A percentile compares a stretch with the other conserved stretches of the same genome.
Conservation (phyloP, 1,284 basidiomycete species). For the Sanguinoderma infundibulare region DNA sequence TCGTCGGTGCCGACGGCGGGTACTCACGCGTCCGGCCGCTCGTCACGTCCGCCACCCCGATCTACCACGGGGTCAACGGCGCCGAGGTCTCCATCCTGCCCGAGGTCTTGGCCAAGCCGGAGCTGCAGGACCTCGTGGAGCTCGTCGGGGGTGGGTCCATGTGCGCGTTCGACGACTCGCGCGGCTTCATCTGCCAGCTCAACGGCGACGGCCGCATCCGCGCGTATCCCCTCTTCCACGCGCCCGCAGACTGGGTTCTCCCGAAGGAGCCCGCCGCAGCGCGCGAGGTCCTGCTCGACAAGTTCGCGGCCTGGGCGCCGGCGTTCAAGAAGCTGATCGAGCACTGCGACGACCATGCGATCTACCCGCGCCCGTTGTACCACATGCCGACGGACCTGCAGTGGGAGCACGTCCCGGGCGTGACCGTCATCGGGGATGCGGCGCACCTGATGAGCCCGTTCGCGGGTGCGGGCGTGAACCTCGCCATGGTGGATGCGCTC, state of each 20-base stretch:
- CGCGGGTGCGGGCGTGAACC: slow-evolving; percentile 50
- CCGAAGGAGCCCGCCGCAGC: neutral
- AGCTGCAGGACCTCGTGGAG: neutral
- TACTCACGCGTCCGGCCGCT: slow-evolving; percentile 1
- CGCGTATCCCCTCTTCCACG: neutral
- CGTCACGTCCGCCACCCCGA: neutral
- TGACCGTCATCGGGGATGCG: slow-evolving; percentile 46
- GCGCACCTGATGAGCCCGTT: slow-evolving; percentile 54
- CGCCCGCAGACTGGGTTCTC: neutral
- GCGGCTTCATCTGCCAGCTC: neutral
- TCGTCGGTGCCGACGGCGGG: slow-evolving; percentile 1
- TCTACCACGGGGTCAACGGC: neutral
- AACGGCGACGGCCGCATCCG: slow-evolving; percentile 1
- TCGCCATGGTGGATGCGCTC: slow-evolving; percentile 35
- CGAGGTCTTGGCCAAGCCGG: neutral
- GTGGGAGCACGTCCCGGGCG: slow-evolving; percentile 15
- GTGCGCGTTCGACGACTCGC: neutral
- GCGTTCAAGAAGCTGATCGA: neutral
- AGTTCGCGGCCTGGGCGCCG: neutral
- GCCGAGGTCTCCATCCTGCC: neutral
- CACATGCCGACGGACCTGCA: slow-evolving; percentile 13
- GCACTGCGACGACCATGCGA: slow-evolving; percentile 10
- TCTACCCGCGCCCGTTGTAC: slow-evolving; percentile 15
- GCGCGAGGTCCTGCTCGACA: neutral
- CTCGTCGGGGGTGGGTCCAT: neutral